A percentile compares a stretch with the other conserved stretches of the same genome.
phyloP scores from a whole-genome alignment of 495 filamentous ascomycete genomes.

The Daldinia bambusicola region DNA sequence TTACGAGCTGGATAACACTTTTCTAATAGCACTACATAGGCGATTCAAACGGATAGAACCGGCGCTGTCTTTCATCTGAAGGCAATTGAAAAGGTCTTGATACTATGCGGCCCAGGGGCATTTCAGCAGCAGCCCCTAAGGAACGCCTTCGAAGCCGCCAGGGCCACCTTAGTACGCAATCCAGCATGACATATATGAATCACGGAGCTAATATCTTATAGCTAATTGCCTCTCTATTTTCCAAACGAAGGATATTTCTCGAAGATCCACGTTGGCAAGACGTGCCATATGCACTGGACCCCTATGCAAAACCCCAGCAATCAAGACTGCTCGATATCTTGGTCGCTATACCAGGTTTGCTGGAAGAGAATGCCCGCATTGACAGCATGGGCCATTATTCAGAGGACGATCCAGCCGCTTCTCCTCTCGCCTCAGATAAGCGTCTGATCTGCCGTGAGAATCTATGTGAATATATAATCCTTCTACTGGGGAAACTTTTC shows the following conservation, averaged over 20 bases:
- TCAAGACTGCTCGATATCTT: conserved; percentile 38
- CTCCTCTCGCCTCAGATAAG: conserved; percentile 16
- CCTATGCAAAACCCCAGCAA: conserved; percentile 30
- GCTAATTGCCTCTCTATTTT: conserved; percentile 34
- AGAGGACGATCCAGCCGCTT: background rate
- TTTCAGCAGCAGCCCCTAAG: conserved; percentile 40
- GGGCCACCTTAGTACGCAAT: conserved; percentile 33
- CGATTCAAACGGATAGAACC: conserved; percentile 37
- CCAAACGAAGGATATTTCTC: conserved; percentile 35
- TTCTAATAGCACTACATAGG: conserved; percentile 18
- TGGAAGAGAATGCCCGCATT: conserved; percentile 27
- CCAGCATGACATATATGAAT: background rate
- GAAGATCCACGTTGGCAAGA: conserved; percentile 36
- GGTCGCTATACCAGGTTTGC: conserved; percentile 39
- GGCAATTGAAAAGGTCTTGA: conserved; percentile 35
- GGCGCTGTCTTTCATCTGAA: conserved; percentile 36
- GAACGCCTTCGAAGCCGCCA: conserved; percentile 42
- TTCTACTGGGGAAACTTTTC: conserved; percentile 35
- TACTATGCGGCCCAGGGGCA: conserved; percentile 35
- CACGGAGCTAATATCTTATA: conserved; percentile 13
- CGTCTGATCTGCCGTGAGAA: background rate
- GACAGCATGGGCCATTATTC: conserved; percentile 5
- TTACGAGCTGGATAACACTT: background rate
- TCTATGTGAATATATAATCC: conserved; percentile 16
- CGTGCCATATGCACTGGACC: conserved; percentile 34